Evolutionary conservation across 306 rosid species (phyloP), one percentile per base, ranked within the genome.

Genomic region (Lithocarpus polystachyus): DNA sequence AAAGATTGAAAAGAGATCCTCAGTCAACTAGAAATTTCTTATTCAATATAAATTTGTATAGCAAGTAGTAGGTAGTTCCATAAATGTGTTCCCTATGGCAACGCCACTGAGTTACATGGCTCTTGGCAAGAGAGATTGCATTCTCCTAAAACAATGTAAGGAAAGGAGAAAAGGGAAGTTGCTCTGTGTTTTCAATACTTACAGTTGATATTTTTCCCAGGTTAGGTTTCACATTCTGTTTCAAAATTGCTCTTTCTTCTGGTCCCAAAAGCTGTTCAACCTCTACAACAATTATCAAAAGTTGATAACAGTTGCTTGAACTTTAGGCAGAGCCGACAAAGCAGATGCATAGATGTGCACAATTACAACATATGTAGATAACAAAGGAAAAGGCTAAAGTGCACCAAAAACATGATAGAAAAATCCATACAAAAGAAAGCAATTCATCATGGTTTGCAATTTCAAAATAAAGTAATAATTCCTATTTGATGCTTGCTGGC

Each of bases 221-320:
- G 77, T 89, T 64, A 71, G 95, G 90, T 80, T 86, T 80, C 18
- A 81, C 82, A 87, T 90, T 88, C 85, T 86, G 91, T 68, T 83
- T 87, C 87, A 92, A 83, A 81, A 88, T 89, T 56, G 83, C 94
- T 79, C 83, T 79, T 92, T 92, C 97, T 86, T 90, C 94, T 6
- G 90, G 92, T 68, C 79, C 94, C 89, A 95, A 85, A 80, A 95
- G 96, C 74, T 77, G 92, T 82, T 95, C 99, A 79, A 92, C 86
- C 92, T 95, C 97, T 95, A 92, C 86, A 84, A 74, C 56, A 64
- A 85, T 37, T 74, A 80, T 23, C 74, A 82, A 68, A 5, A 0
- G n/a, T 33, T 29, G 55, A 22, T 52, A 10, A 77, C 19, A 73
- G 43, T 75, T 56, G 9, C 37, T 72, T 24, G 33, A 73, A 26